These are phyloP conservation scores for Dactylella cylindrospora DNA, from an alignment of 2,329 filamentous ascomycete species.

Conservation along the genomic window DNA sequence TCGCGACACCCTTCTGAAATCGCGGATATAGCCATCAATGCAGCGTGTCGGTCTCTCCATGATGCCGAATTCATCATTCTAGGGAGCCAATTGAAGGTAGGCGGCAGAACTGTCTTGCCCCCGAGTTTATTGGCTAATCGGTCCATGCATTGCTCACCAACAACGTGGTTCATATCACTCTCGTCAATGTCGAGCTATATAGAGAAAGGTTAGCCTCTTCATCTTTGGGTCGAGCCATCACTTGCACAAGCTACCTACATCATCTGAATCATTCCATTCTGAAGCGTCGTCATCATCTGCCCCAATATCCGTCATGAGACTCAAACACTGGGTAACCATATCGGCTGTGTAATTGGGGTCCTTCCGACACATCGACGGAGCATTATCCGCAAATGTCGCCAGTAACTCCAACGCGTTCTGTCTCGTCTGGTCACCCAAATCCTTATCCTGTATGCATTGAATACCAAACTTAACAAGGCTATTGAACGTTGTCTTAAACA, in stretches of 20 bases:
- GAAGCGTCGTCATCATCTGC: constrained; percentile 90
- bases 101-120: constrained; percentile 84
- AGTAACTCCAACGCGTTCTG: constrained; percentile 96
- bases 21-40: constrained; percentile 96
- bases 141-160: constrained; percentile 98
- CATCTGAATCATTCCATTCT: constrained; percentile 91
- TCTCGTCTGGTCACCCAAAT: constrained; percentile 81
- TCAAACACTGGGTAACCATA: constrained; percentile 98
- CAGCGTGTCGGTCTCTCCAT: constrained; percentile 94
- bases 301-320: constrained; percentile 95
- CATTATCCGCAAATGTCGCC: constrained; percentile 95
- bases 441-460: constrained; percentile 92
- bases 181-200: constrained; percentile 83
- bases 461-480: constrained; percentile 91
- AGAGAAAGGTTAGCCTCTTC: background rate
- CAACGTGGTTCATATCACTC: constrained; percentile 95
- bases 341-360: constrained; percentile 87
- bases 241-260: constrained; percentile 61
- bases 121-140: constrained; percentile 95
- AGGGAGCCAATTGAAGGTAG: constrained; percentile 95
- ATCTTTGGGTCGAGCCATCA: background rate
- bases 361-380: constrained; percentile 91
- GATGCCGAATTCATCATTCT: constrained; percentile 94
- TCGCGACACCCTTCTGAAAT: constrained; percentile 97
- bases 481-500: constrained; percentile 95